A percentile compares a stretch with the other conserved stretches of the same genome.
Evolutionary conservation across 352 stramenopile species (phyloP).

Genomic region (Phytophthora pistaciae): DNA sequence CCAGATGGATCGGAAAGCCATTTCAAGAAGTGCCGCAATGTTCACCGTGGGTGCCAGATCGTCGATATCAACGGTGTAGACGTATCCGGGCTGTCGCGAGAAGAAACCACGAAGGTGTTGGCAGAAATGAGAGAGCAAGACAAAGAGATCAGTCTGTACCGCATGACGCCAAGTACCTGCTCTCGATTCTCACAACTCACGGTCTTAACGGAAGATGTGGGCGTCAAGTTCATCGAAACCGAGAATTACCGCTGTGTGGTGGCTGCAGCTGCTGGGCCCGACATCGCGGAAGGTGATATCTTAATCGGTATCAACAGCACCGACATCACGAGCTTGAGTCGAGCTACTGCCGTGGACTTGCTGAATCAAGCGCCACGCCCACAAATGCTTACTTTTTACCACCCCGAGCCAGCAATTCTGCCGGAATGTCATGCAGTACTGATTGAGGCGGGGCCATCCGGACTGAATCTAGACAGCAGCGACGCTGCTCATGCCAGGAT

Average conservation of each 20-base stretch:
- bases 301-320: conserved; percentile 56
- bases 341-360: conserved; percentile 35
- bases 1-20: conserved; percentile 48
- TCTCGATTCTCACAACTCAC: conserved; percentile 40
- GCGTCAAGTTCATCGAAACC: conserved; percentile 42
- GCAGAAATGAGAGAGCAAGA: conserved; percentile 47
- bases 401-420: conserved; percentile 1
- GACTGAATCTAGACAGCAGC: conserved; percentile 56
- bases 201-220: conserved; percentile 4
- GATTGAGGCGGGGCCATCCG: conserved; percentile 54
- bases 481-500: conserved; percentile 44
- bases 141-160: conserved; percentile 70
- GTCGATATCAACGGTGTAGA: conserved; percentile 63
- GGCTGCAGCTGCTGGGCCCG: conserved; percentile 9
- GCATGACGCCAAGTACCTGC: conserved; percentile 34
- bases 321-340: conserved; percentile 49
- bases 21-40: conserved; percentile 30
- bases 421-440: conserved; percentile 57
- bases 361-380: conserved; percentile 41
- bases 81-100: conserved; percentile 44
- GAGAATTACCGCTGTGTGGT: conserved; percentile 53
- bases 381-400: conserved; percentile 51
- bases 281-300: conserved; percentile 44
- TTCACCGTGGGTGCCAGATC: conserved; percentile 67
- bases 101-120: conserved; percentile 51